Conservation (phyloP, 371 early-diverging fungal genomes). For the Zopfochytrium polystomum region DNA sequence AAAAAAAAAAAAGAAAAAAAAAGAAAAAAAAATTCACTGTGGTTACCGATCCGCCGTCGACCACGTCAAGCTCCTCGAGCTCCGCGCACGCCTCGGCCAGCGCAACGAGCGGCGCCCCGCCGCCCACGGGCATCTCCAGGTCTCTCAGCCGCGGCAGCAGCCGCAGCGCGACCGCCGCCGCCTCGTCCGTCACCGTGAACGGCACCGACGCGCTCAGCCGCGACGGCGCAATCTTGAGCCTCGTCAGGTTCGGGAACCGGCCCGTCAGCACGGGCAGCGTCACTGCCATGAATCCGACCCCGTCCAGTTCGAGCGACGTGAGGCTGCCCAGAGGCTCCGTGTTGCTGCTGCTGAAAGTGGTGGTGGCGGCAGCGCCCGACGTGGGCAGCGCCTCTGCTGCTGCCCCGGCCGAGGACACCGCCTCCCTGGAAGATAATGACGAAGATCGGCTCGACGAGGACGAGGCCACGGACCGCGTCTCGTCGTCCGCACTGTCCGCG, state of each 20-base stretch:
- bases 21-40: not conserved
- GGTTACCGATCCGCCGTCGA: conserved; percentile 25
- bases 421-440: not conserved
- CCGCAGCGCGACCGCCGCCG: conserved; percentile 8
- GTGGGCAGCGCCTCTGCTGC: not conserved
- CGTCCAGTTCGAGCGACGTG: conserved; percentile 26
- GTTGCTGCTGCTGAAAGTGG: not conserved
- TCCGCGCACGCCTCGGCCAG: conserved; percentile 23
- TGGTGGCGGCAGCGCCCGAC: not conserved
- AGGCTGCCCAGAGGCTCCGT: not conserved
- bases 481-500: too few species aligned
- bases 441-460: not conserved
- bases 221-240: conserved; percentile 24
- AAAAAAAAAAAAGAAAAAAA: too few species aligned
- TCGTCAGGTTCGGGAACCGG: conserved; percentile 20
- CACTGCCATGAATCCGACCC: conserved; percentile 22
- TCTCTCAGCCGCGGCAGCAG: conserved; percentile 11
- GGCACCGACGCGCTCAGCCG: conserved; percentile 31
- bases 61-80: conserved; percentile 27
- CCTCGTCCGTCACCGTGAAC: conserved; percentile 16
- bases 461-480: not conserved
- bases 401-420: not conserved
- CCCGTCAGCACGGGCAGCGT: conserved; percentile 14
- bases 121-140: conserved; percentile 24
- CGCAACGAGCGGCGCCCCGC: conserved; percentile 19